A percentile compares a stretch with the other conserved stretches of the same genome.
Evolutionary conservation across 1,284 basidiomycete genomes (phyloP).

Genomic region (Fomitopsis betulina): DNA sequence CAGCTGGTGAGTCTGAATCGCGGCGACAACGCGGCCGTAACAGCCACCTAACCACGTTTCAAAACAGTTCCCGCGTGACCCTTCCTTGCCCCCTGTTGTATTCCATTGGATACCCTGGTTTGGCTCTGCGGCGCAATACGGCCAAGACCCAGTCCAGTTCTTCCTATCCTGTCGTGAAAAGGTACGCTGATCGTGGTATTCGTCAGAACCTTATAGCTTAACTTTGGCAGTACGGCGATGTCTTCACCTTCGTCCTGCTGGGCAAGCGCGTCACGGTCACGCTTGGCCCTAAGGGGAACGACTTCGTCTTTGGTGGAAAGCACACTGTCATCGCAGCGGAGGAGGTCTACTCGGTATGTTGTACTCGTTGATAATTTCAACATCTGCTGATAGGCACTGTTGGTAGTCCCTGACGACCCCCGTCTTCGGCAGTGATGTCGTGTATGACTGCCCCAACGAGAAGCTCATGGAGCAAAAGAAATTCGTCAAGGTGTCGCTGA

Average conservation of each 20-base stretch:
- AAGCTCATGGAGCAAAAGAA: conserved; percentile 99
- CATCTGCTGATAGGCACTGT: background rate
- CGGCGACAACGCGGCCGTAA: background rate
- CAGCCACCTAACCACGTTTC: conserved; percentile 2
- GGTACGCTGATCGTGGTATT: conserved; percentile 38
- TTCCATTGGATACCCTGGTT: conserved; percentile 78
- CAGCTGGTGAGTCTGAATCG: conserved; percentile 46
- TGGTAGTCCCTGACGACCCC: conserved; percentile 82
- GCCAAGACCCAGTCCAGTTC: conserved; percentile 79
- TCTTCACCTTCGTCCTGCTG: conserved; percentile 94
- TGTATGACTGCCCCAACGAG: conserved; percentile 96
- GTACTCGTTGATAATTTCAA: background rate
- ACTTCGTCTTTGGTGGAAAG: conserved; percentile 94
- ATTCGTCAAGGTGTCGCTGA: conserved; percentile 93
- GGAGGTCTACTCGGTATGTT: conserved; percentile 86
- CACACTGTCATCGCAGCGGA: conserved; percentile 91
- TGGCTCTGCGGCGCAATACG: conserved; percentile 74
- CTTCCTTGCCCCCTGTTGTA: conserved; percentile 66
- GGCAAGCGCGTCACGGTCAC: conserved; percentile 91
- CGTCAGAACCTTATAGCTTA: background rate
- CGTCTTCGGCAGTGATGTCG: conserved; percentile 95
- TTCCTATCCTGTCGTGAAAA: conserved; percentile 77
- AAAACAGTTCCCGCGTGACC: conserved; percentile 42
- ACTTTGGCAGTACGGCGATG: conserved; percentile 52
- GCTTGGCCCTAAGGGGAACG: conserved; percentile 89